These are phyloP conservation scores for Torulaspora microellipsoides DNA, from an alignment of 805 yeast species.

Conservation along the genomic window DNA sequence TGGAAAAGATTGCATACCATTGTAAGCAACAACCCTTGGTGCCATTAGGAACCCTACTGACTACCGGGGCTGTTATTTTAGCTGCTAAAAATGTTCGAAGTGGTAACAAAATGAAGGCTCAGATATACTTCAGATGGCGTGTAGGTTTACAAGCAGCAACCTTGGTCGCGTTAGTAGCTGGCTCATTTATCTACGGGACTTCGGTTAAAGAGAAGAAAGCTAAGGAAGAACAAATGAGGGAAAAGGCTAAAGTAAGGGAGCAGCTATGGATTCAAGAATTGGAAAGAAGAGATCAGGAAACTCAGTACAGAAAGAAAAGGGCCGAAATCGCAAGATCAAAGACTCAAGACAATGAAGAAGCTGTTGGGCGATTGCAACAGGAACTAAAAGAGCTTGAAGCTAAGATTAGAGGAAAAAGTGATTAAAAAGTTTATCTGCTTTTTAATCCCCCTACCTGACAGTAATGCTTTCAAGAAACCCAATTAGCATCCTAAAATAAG, in stretches of 20 bases:
- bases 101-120: slow-evolving; percentile 74
- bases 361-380: slow-evolving; percentile 23
- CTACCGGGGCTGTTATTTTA: slow-evolving; percentile 73
- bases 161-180: slow-evolving; percentile 73
- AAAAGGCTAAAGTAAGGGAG: slow-evolving; percentile 83
- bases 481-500: too few relatives aligned
- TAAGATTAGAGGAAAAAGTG: slow-evolving; percentile 16
- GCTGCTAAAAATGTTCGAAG: slow-evolving; percentile 71
- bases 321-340: slow-evolving; percentile 56
- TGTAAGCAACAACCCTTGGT: slow-evolving; percentile 86
- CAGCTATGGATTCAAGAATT: slow-evolving; percentile 83
- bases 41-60: slow-evolving; percentile 74
- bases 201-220: slow-evolving; percentile 42
- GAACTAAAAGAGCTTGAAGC: slow-evolving; percentile 29
- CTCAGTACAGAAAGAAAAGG: slow-evolving; percentile 60
- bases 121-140: slow-evolving; percentile 84
- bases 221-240: slow-evolving; percentile 61
- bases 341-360: slow-evolving; percentile 37
- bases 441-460: too few relatives aligned
- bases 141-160: slow-evolving; percentile 84
- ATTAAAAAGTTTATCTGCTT: neutral
- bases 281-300: slow-evolving; percentile 77
- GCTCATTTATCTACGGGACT: slow-evolving; percentile 67
- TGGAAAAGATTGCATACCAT: slow-evolving; percentile 55
- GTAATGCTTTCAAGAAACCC: too few relatives aligned